Evolutionary conservation across 495 filamentous ascomycete genomes (phyloP).

Genomic region (Aspergillus biplanus): DNA sequence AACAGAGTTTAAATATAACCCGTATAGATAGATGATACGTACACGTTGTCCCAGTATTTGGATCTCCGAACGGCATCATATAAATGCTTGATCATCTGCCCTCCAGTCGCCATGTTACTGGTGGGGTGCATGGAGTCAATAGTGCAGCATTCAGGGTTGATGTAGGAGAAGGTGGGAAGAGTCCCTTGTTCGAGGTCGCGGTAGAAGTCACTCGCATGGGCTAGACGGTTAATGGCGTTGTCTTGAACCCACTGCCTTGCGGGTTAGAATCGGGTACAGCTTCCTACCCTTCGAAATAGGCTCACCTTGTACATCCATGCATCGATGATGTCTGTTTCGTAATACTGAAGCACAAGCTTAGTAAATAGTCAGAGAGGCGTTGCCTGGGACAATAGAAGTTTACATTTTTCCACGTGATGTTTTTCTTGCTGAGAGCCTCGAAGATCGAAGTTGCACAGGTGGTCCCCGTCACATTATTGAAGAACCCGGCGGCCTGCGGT

Average conservation of each 20-base stretch:
- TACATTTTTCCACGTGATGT: conserved; percentile 44
- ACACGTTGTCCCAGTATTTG: conserved; percentile 49
- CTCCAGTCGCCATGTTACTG: conserved; percentile 46
- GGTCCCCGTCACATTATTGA: conserved; percentile 40
- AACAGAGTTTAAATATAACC: not conserved
- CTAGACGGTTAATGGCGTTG: conserved; percentile 43
- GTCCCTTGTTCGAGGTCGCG: conserved; percentile 48
- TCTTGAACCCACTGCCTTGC: conserved; percentile 39
- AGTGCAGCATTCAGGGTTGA: conserved; percentile 54
- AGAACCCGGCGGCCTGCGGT: conserved; percentile 38
- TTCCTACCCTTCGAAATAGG: not conserved
- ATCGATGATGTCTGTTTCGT: conserved; percentile 47
- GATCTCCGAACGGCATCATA: conserved; percentile 50
- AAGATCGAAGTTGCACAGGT: conserved; percentile 43
- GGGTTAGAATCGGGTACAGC: conserved; percentile 7
- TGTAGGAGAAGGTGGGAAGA: conserved; percentile 48
- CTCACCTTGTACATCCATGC: conserved; percentile 43
- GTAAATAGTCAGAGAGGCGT: no score
- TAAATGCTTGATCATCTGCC: conserved; percentile 52
- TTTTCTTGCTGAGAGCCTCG: conserved; percentile 38
- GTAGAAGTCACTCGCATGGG: conserved; percentile 46
- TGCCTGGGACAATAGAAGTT: not conserved
- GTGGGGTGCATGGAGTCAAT: conserved; percentile 51
- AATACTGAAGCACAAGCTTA: conserved; percentile 31
- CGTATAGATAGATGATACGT: conserved; percentile 12